Conservation (phyloP, 345 rosid genomes). For the Anacardium occidentale region DNA sequence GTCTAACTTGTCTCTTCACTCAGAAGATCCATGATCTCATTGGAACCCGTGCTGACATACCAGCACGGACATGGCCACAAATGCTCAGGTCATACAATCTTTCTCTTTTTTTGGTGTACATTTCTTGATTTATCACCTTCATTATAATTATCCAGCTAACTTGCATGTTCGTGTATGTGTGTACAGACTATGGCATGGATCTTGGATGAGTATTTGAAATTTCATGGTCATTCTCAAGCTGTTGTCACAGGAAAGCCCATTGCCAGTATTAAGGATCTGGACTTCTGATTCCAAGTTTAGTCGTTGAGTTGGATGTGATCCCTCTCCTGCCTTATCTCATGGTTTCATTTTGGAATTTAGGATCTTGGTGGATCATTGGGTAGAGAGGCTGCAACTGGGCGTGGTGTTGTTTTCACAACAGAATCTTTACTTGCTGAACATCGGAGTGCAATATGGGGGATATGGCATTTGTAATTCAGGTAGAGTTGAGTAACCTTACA, state of each 20-base stretch:
- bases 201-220: slow-evolving; percentile 92
- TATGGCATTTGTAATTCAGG: slow-evolving; percentile 92
- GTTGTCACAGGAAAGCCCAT: slow-evolving; percentile 93
- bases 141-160: no score
- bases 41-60: slow-evolving; percentile 86
- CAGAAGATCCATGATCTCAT: slow-evolving; percentile 97
- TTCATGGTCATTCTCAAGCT: slow-evolving; percentile 94
- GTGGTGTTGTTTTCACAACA: slow-evolving; percentile 83
- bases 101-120: neutral
- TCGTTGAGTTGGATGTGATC: neutral
- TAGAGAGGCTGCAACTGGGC: slow-evolving; percentile 98
- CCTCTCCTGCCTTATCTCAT: neutral
- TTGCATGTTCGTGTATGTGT: neutral
- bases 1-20: slow-evolving; percentile 92
- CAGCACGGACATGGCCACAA: slow-evolving; percentile 98
- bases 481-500: slow-evolving; percentile 18
- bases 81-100: slow-evolving; percentile 55
- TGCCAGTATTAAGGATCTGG: slow-evolving; percentile 36
- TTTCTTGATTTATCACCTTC: neutral
- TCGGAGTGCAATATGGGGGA: slow-evolving; percentile 70
- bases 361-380: slow-evolving; percentile 99
- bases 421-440: slow-evolving; percentile 91
- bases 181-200: slow-evolving; percentile 95
- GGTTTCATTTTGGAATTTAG: slow-evolving; percentile 33
- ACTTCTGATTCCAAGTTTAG: neutral